Base-by-base conservation (phyloP, 2,329 filamentous ascomycete genomes). In the Colletotrichum cuscutae region DNA sequence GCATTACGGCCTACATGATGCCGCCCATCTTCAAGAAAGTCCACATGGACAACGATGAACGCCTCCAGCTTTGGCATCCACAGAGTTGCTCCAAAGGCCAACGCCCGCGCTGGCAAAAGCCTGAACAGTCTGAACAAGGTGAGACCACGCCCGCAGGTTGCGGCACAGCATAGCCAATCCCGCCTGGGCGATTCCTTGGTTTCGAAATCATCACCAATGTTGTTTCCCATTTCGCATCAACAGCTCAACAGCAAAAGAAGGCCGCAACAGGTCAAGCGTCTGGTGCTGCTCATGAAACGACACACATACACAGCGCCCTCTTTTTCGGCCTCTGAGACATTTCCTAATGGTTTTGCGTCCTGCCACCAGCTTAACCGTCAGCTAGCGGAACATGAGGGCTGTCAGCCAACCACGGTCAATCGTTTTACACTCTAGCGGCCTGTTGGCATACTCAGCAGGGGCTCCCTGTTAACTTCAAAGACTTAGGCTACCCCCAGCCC, bases 261-360 rank as follows among this genome's bases (percentile, higher is more conserved):
- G 46, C 67, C 66, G 66, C 37, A 72, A 70, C n/a, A 15, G 66
- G 70, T 24, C 49, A 70, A 70, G 70, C 66, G 70, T 61, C 60
- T 19, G 32, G 53, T 53, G 59, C 24, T 61, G 66, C 26, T 72
- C 35, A 60, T 72, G 70, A 70, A 72, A 72, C 66, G 66, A 72
- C 69, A 72, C 66, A 70, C 35, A 22, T 28, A 22, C 70, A 70
- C 5, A 42, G 64, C 70, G 66, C 70, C 70, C 32, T 65, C 60
- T n/a, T 46, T 12, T 12, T 49, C 42, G 59, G 22, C 32, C 24
- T 70, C 70, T 72, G 70, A 72, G 70, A 72, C 66, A 72, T 15
- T 28, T 24, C 12, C 11, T 59, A 28, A 26, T 42, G 42, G 53
- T 37, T 69, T 30, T 64, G 15, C 9, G 26, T 65, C 37, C 60